Evolutionary conservation across 345 rosid species (phyloP), one percentile per base, ranked within the genome.

Genomic region (Iberis pinnata): DNA sequence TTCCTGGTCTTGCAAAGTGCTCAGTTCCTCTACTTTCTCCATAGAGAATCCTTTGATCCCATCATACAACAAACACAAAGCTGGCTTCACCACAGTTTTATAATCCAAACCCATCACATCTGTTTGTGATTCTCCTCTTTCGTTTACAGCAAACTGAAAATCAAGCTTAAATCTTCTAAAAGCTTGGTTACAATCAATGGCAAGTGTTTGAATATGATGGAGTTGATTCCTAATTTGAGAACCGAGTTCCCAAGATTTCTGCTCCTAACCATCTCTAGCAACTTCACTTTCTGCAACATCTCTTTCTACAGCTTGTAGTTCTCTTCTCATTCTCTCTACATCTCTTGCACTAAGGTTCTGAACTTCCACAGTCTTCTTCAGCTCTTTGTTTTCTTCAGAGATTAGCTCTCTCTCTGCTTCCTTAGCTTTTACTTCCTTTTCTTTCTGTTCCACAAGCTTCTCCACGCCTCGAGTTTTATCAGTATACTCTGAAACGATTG

Each of bases 261-360:
- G 89, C 59, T 92, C 98, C 81, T 78, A 83, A 7, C 63, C 61
- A 61, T 72, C 85, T 73, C 96, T 78, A 5, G 75, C 76, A 27
- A 15, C 55, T 43, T 84, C 93, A 0, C 85, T 78, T 49, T 85
- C 88, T 7, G 57, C 67, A 18, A 78, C 78, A 60, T 83, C 95
- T 64, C 89, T 85, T 64, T 92, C 98, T 57, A 85, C 92, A 0
- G 80, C 86, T 57, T 71, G 79, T 70, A 92, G 64, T 77, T 92
- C 96, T 69, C 86, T 85, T 77, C 70, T 85, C 96, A 92, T 92
- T 79, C 96, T 84, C 74, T 92, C 95, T 1, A 70, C 81, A 59
- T 88, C 98, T 63, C 93, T 70, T 0, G 78, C 61, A 52, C 83
- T 92, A 33, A 88, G 63, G 14, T 76, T 72, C 82, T 85, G 98